phyloP scores from a whole-genome alignment of 352 stramenopile genomes.

The Phytopythium oedochilum region DNA sequence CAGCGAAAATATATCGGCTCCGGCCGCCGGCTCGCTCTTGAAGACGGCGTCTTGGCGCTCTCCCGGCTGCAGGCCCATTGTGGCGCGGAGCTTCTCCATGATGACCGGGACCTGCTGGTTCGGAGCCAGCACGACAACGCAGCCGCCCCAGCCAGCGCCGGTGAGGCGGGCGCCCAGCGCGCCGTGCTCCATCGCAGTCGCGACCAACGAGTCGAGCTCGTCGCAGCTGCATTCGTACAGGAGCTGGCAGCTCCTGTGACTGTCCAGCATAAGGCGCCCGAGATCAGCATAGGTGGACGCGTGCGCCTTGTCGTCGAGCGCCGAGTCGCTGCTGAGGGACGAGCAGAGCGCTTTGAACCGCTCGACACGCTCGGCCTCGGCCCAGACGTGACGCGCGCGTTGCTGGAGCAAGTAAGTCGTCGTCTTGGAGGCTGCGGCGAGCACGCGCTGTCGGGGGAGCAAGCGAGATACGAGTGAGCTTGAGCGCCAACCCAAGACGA shows the following conservation, averaged over 20 bases:
- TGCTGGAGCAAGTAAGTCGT: constrained; percentile 45
- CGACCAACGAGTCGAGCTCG: constrained; percentile 68
- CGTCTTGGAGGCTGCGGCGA: constrained; percentile 13
- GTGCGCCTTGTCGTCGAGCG: neutral
- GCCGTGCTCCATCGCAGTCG: constrained; percentile 26
- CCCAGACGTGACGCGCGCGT: constrained; percentile 62
- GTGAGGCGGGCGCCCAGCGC: constrained; percentile 71
- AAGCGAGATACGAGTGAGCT: neutral
- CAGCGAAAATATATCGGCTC: constrained; percentile 25
- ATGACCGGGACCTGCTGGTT: constrained; percentile 30
- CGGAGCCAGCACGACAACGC: constrained; percentile 51
- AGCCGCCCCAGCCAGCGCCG: constrained; percentile 83
- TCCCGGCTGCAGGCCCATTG: neutral
- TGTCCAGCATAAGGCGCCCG: constrained; percentile 63
- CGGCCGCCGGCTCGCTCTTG: constrained; percentile 10
- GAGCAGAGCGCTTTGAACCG: constrained; percentile 23
- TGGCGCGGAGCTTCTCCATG: constrained; percentile 21
- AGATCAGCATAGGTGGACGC: constrained; percentile 18
- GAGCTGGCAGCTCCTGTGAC: constrained; percentile 53
- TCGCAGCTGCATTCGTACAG: constrained; percentile 78
- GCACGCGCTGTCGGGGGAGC: constrained; percentile 17
- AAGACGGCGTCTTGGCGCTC: constrained; percentile 3
- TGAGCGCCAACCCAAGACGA: neutral
- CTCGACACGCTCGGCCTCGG: constrained; percentile 56
- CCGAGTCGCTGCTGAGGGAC: neutral